Evolutionary conservation across 352 stramenopile genomes (phyloP).

Genomic region (Pythium folliculosum): DNA sequence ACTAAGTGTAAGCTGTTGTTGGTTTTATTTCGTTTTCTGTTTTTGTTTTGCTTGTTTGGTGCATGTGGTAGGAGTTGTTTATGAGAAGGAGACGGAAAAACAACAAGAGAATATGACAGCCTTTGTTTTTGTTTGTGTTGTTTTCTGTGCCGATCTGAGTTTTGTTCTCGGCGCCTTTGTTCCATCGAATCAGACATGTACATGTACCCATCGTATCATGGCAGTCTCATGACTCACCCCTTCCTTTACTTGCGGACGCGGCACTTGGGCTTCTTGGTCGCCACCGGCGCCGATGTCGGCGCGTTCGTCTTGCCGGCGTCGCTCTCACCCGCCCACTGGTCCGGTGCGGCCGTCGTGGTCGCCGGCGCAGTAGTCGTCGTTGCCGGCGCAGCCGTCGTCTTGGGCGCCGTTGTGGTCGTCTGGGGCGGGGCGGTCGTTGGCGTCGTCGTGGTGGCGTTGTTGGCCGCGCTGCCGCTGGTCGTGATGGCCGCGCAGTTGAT

Average conservation of each 20-base stretch:
- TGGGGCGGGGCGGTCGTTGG: background rate
- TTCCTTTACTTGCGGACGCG: background rate
- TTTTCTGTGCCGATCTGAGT: too few relatives aligned
- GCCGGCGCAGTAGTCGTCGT: background rate
- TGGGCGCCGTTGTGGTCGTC: too few relatives aligned
- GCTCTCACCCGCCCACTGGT: background rate
- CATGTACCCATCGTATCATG: too few relatives aligned
- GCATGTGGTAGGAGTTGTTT: too few relatives aligned
- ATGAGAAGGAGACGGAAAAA: too few relatives aligned
- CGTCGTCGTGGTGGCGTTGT: background rate
- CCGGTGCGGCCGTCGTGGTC: background rate
- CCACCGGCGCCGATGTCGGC: too few relatives aligned
- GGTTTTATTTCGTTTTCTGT: background rate
- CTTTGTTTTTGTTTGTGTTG: too few relatives aligned
- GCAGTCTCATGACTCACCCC: too few relatives aligned
- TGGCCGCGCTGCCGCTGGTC: background rate
- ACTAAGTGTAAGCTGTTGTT: background rate
- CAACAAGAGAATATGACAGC: too few relatives aligned
- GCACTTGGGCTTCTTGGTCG: background rate
- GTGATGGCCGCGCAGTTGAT: constrained; percentile 41
- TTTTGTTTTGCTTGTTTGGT: too few relatives aligned
- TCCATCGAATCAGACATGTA: too few relatives aligned
- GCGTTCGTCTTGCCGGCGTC: background rate
- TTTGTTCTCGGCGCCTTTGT: too few relatives aligned
- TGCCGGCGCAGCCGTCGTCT: background rate